Evolutionary conservation across 2,329 filamentous ascomycete genomes (phyloP).

Genomic region (Didymella sp.): DNA sequence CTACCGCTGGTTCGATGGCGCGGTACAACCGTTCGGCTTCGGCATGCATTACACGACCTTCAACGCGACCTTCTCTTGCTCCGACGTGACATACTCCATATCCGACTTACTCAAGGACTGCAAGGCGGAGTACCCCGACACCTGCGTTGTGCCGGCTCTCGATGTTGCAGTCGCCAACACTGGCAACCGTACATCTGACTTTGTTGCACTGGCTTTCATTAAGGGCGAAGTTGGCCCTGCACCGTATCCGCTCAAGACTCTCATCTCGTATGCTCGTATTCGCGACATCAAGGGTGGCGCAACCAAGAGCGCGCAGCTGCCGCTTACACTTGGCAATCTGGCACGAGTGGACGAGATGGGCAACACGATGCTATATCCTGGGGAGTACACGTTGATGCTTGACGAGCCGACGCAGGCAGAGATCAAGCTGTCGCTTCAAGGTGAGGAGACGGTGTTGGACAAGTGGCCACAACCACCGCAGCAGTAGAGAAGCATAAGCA

Average conservation of each 20-base stretch:
- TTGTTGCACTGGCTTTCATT: not conserved
- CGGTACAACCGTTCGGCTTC: not conserved
- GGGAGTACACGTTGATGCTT: not conserved
- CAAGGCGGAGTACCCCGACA: not conserved
- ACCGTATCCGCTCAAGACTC: not conserved
- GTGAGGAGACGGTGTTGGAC: not conserved
- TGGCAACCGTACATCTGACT: not conserved
- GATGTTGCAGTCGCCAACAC: not conserved
- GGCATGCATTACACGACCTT: not conserved
- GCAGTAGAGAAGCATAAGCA: too few species aligned
- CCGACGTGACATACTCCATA: not conserved
- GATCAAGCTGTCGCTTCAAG: not conserved
- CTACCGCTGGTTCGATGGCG: not conserved
- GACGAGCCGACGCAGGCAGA: not conserved
- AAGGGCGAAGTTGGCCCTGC: not conserved
- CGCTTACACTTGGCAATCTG: not conserved
- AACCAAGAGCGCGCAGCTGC: not conserved
- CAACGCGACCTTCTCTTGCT: not conserved
- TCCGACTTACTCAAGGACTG: not conserved
- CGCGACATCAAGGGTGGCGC: not conserved
- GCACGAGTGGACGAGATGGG: not conserved
- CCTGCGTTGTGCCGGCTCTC: not conserved
- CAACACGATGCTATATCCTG: not conserved
- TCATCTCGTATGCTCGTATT: not conserved
- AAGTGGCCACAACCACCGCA: not conserved